These are phyloP conservation scores for Marasmius fiardii DNA, from an alignment of 1,284 basidiomycete species.

Conservation along the genomic window DNA sequence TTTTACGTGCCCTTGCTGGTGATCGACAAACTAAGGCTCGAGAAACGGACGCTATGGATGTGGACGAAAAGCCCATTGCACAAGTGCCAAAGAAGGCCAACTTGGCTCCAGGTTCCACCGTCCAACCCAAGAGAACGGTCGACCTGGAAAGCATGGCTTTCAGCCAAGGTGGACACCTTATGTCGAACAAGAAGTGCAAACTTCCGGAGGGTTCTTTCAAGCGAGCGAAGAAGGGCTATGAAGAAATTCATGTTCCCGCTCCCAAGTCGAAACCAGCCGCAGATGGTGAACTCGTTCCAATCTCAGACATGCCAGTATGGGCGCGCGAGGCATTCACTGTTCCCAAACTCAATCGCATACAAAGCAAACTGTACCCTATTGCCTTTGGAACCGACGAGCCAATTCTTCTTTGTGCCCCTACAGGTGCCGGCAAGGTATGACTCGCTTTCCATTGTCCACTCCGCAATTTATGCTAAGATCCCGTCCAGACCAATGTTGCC, in stretches of 20 bases:
- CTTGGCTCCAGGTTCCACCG: constrained; percentile 83
- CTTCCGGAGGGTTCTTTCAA: constrained; percentile 98
- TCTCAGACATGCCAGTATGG: constrained; percentile 83
- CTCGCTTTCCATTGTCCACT: constrained; percentile 9
- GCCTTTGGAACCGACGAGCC: constrained; percentile 96
- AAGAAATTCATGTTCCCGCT: constrained; percentile 97
- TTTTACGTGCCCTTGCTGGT: constrained; percentile 83
- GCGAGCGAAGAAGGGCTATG: constrained; percentile 93
- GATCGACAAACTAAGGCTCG: constrained; percentile 60
- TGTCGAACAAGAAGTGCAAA: constrained; percentile 98
- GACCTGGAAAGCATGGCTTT: constrained; percentile 97
- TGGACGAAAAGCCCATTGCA: constrained; percentile 54
- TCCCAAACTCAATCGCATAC: constrained; percentile 88
- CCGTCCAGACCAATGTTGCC: constrained; percentile 89
- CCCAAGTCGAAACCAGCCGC: constrained; percentile 77
- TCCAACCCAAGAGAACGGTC: constrained; percentile 83
- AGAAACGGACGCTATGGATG: constrained; percentile 69
- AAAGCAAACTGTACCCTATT: constrained; percentile 89
- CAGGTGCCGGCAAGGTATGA: constrained; percentile 94
- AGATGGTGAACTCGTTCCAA: constrained; percentile 73
- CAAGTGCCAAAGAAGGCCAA: constrained; percentile 85
- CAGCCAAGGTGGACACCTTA: constrained; percentile 92
- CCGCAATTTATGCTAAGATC: constrained; percentile 4
- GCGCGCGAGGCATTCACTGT: constrained; percentile 84
- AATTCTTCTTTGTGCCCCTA: constrained; percentile 94